Percentiles rank a stretch among this genome's conserved stretches.
phyloP scores from a whole-genome alignment of 139 green algal genomes.

The Astrephomene gubernaculifera region DNA sequence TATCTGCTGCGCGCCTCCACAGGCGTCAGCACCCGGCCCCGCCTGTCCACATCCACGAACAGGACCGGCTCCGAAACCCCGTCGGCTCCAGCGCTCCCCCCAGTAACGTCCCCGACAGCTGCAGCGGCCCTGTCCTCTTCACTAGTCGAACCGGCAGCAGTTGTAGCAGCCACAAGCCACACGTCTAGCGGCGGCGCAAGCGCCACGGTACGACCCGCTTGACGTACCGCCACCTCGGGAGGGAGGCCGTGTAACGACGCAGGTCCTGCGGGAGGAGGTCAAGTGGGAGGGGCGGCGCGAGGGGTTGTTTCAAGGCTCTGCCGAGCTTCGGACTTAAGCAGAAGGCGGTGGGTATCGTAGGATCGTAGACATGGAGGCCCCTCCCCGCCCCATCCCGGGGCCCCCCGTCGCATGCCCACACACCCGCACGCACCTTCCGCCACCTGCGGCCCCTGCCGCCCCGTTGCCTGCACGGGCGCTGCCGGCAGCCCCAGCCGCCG shows the following conservation, averaged over 20 bases:
- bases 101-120: too few species aligned
- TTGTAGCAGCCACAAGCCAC: constrained; percentile 49
- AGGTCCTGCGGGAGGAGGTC: constrained; percentile 8
- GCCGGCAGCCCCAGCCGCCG: constrained; percentile 55
- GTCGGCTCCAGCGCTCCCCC: background rate
- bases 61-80: background rate
- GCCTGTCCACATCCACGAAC: constrained; percentile 36
- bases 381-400: too few species aligned
- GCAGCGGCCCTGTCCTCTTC: too few species aligned
- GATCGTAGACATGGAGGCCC: too few species aligned
- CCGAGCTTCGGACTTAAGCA: too few species aligned
- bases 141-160: too few species aligned
- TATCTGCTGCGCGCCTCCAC: constrained; percentile 22
- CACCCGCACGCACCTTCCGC: constrained; percentile 11
- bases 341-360: too few species aligned
- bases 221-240: constrained; percentile 48
- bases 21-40: constrained; percentile 41
- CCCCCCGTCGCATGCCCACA: too few species aligned
- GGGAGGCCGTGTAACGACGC: constrained; percentile 35
- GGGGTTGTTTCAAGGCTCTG: too few species aligned
- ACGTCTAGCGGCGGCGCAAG: constrained; percentile 31
- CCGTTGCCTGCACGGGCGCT: constrained; percentile 42
- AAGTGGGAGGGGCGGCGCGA: too few species aligned
- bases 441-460: background rate
- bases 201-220: constrained; percentile 47